Evolutionary conservation across 495 filamentous ascomycete species (phyloP), one percentile per base, ranked within the genome.

Genomic region (Arthonia radiata): DNA sequence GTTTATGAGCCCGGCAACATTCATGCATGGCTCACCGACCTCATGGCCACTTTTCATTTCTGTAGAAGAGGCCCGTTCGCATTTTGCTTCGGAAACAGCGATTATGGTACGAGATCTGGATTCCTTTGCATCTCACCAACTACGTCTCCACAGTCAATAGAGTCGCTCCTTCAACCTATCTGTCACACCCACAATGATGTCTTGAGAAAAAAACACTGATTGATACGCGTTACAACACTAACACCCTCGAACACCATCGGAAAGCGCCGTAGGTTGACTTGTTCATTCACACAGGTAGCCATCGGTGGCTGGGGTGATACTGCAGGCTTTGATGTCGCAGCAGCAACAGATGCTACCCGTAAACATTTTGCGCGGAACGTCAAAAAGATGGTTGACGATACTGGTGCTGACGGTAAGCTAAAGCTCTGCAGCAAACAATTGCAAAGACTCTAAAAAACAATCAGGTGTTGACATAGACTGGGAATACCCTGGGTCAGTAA

Each of bases 271-370:
- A n/a, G n/a, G n/a, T n/a, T n/a, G n/a, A n/a, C n/a, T n/a, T n/a
- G n/a, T n/a, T n/a, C n/a, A n/a, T n/a, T n/a, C n/a, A n/a, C n/a
- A n/a, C n/a, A n/a, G n/a, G n/a, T 78, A 18, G 69, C 72, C 18
- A 65, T 79, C 29, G 72, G 72, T 4, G 72, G 71, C 24, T 81
- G 72, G 71, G 71, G 71, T 4, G 67, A 79, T 34, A 62, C 57
- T 0, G 34, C 41, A 15, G 71, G 68, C 5, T 78, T 77, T 43
- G 53, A 57, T 0, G 41, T 39, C 1, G 71, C 56, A 4, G 67
- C 66, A 1, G 54, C 51, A 23, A 61, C 56, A 1, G 54, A 60
- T 0, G 39, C 52, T 5, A 54, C 50, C 4, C 57, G 67, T 8
- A 38, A 48, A 27, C 50, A 37, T 13, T 79, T 71, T 38, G 72